Base-by-base conservation (phyloP, 2,329 filamentous ascomycete genomes). In the Diaporthe sp. region DNA sequence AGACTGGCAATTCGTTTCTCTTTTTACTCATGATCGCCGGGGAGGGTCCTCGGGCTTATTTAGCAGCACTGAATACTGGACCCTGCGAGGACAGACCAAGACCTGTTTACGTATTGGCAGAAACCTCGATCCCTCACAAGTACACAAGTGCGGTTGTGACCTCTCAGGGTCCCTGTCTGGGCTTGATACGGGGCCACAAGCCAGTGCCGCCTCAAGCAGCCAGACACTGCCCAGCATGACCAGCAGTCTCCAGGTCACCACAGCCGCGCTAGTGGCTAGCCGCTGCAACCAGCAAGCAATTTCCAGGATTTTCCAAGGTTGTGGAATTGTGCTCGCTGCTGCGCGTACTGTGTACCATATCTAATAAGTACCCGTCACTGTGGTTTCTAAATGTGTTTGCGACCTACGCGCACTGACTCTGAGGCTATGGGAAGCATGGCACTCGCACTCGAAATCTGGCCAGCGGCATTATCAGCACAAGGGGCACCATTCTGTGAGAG, bases 231-330 rank as follows among this genome's bases (percentile, higher is more conserved):
- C 32, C n/a, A 39, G 37, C 37, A 30, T 59, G 55, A 32, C 39
- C 39, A 63, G 39, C 27, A 13, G 9, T 30, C 58, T 17, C 35
- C 56, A 61, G 4, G 39, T 44, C 59, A 47, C 39, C 59, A 44
- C 27, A 66, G 63, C 63, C 63, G 44, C 63, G 63, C 63, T 68
- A 68, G 63, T 30, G n/a, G 22, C 32, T 68, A 68, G 63, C 63
- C 63, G 63, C 63, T 68, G 47, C 32, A 68, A 68, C 63, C 63
- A 66, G 63, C 63, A 44, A 68, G 63, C 63, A 68, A 50, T 68
- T 68, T 68, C 44, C 44, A 53, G 53, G 47, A 53, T 53, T 53
- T 68, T 53, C 39, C 61, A 65, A 65, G 42, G 27, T 53, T 68
- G 42, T 53, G 10, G 30, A 44, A 35, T 47, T 19, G 61, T 51